phyloP scores from a whole-genome alignment of 2,329 filamentous ascomycete genomes.

The Capronia coronata region DNA sequence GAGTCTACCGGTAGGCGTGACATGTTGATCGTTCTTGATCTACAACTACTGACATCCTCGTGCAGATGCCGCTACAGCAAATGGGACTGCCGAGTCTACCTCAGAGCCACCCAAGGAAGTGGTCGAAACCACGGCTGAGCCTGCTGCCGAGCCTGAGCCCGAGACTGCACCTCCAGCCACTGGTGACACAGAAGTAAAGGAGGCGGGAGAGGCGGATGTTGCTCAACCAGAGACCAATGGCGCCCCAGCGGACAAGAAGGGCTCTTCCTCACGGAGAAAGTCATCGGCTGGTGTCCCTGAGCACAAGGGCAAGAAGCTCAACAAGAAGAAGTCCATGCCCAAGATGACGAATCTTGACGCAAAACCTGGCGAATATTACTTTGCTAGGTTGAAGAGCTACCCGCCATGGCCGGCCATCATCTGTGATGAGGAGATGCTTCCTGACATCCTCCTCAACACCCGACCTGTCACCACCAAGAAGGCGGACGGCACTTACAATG shows the following conservation, averaged over 20 bases:
- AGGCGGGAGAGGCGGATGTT: conserved; percentile 28
- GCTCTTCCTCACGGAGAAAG: conserved; percentile 59
- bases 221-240: conserved; percentile 44
- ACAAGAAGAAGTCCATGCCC: conserved; percentile 73
- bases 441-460: conserved; percentile 64
- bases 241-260: conserved; percentile 47
- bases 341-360: conserved; percentile 69
- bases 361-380: conserved; percentile 83
- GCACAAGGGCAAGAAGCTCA: conserved; percentile 71
- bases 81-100: conserved; percentile 25
- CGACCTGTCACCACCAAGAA: conserved; percentile 79
- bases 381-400: conserved; percentile 90
- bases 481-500: conserved; percentile 76
- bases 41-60: not conserved
- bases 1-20: conserved; percentile 29
- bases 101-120: conserved; percentile 27
- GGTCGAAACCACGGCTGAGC: conserved; percentile 18
- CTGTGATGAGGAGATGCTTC: conserved; percentile 91
- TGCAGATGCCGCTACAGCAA: conserved; percentile 27
- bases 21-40: conserved; percentile 14
- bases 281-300: conserved; percentile 57
- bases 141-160: conserved; percentile 30
- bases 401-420: conserved; percentile 92
- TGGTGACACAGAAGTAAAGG: conserved; percentile 11
- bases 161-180: conserved; percentile 22